Evolutionary conservation across 148 eudicot genomes (phyloP).

Genomic region (Chenopodium album): DNA sequence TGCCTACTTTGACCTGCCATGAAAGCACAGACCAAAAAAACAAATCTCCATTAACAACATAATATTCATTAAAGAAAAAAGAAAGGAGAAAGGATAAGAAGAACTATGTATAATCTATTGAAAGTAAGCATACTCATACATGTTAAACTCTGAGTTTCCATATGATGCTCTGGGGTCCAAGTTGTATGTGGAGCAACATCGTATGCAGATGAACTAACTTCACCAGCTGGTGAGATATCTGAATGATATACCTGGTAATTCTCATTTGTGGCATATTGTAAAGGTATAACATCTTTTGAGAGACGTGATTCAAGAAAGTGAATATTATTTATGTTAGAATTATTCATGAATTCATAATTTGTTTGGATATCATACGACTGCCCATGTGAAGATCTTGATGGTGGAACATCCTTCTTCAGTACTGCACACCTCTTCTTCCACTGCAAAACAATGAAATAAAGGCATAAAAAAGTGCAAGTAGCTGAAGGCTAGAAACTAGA

Average conservation of each 20-base stretch:
- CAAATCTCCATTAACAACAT: background rate
- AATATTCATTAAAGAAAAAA: background rate
- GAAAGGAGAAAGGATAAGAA: too few species aligned
- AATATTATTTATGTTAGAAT: conserved; percentile 46
- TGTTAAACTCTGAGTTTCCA: conserved; percentile 24
- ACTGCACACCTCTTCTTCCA: conserved; percentile 80
- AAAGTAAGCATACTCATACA: conserved; percentile 21
- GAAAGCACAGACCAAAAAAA: background rate
- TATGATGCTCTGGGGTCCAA: conserved; percentile 25
- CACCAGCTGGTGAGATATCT: conserved; percentile 42
- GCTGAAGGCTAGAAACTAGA: background rate
- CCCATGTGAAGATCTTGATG: conserved; percentile 35
- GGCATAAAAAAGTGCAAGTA: background rate
- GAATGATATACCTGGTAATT: conserved; percentile 61
- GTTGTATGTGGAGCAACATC: conserved; percentile 28
- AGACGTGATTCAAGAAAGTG: conserved; percentile 42
- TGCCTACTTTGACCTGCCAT: conserved; percentile 37
- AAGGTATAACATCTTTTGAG: conserved; percentile 84
- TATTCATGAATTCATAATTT: conserved; percentile 51
- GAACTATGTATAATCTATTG: background rate
- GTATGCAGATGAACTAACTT: conserved; percentile 29
- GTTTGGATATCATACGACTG: conserved; percentile 81
- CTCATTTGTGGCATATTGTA: conserved; percentile 90
- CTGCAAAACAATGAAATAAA: conserved; percentile 41
- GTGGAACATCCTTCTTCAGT: conserved; percentile 40